Evolutionary conservation across 176 grass and related monocot species (phyloP).

Genomic region (Poa pratensis): DNA sequence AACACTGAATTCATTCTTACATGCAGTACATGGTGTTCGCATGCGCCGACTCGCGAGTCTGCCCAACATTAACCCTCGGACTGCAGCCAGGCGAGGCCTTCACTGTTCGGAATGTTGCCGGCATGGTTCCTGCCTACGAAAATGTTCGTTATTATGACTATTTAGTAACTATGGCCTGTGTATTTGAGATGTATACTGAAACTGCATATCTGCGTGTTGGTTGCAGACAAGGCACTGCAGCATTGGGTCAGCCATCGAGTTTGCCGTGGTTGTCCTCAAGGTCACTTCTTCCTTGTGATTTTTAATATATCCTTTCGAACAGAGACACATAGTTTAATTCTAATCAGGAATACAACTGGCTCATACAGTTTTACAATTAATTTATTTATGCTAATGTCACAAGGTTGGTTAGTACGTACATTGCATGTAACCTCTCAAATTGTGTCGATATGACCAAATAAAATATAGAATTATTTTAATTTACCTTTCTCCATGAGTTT

Average conservation of each 20-base stretch:
- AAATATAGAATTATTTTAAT: neutral
- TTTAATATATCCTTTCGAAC: neutral
- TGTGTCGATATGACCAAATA: neutral
- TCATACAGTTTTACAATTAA: neutral
- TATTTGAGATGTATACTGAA: constrained; percentile 38
- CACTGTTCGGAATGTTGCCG: constrained; percentile 68
- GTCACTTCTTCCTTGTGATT: constrained; percentile 43
- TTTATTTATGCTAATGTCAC: neutral
- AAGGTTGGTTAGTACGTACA: neutral
- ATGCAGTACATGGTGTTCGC: constrained; percentile 93
- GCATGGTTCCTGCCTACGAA: constrained; percentile 56
- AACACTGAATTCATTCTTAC: too few relatives aligned
- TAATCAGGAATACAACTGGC: neutral
- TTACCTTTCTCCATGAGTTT: neutral
- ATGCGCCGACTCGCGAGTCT: constrained; percentile 76
- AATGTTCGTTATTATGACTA: neutral
- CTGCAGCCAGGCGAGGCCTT: constrained; percentile 87
- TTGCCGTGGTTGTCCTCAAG: constrained; percentile 70
- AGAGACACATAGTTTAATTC: neutral
- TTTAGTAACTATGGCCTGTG: neutral
- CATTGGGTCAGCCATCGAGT: constrained; percentile 69
- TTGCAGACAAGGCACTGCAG: constrained; percentile 49
- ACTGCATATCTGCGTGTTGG: constrained; percentile 12
- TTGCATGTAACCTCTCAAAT: neutral
- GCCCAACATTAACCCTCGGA: constrained; percentile 71